Base-by-base conservation (phyloP, 2,329 filamentous ascomycete species). In the Pestalotiopsis sp. region DNA sequence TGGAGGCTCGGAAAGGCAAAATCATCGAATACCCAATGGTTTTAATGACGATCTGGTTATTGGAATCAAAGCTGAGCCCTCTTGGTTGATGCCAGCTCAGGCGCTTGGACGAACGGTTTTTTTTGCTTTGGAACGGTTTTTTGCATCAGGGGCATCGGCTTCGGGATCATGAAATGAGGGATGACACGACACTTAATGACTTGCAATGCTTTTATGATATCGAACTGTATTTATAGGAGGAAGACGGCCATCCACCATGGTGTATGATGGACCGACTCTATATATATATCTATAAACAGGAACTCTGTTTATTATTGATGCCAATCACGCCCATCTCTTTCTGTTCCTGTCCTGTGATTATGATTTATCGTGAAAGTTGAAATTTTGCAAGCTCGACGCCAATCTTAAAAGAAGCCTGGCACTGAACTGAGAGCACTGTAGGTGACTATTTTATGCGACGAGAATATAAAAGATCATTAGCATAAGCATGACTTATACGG, bases 191-290 rank as follows among this genome's bases (percentile, higher is more conserved):
- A 67, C 49, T 57, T 67, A 65, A 69, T 62, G 68, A 69, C 68
- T 69, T 66, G 68, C 60, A 67, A 69, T 62, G 68, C 62, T 67
- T 20, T 61, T 67, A 67, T 67, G 66, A 69, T 61, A 69, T 65
- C 39, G 39, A 39, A 63, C 31, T 67, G 68, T 69, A 69, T 62
- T 17, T 69, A 56, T 69, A 69, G 61, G 27, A 31, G 27, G 60
- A 61, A 23, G 58, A 67, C 23, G 23, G n/a, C 39, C 31, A 36
- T 52, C 5, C 25, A 41, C 31, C 17, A 23, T 14, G 13, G 63
- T 27, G 63, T 58, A 45, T 27, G 38, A 31, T 57, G 23, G 31
- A 20, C 41, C 25, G 12, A 49, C 41, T 31, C 27, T 27, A 49
- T 60, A 59, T 23, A 66, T 52, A 25, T 52, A 39, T 23, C 17